These are phyloP conservation scores for Diaporthe ampelina DNA, from an alignment of 2,329 filamentous ascomycete genomes.

Conservation along the genomic window DNA sequence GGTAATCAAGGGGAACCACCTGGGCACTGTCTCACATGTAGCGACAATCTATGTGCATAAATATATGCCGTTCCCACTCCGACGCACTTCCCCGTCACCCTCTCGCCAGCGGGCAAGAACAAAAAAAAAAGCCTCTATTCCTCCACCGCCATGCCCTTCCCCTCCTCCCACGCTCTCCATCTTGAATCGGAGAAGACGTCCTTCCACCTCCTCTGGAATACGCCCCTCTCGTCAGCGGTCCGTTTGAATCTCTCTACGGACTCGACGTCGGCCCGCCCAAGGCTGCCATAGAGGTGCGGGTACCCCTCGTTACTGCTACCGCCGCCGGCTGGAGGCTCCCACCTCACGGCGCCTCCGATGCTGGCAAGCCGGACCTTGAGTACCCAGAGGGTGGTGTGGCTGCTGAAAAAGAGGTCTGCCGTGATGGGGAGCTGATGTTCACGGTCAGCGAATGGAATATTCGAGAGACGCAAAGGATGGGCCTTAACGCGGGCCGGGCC, in stretches of 20 bases:
- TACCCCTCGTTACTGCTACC: slow-evolving; percentile 57
- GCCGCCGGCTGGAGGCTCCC: slow-evolving; percentile 61
- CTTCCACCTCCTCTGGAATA: slow-evolving; percentile 56
- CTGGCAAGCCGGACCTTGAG: slow-evolving; percentile 66
- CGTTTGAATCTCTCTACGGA: slow-evolving; percentile 61
- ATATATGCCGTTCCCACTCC: background rate
- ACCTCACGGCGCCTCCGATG: slow-evolving; percentile 61
- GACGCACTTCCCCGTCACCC: background rate
- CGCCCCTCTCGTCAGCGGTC: slow-evolving; percentile 52
- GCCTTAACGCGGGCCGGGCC: background rate
- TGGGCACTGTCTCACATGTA: background rate
- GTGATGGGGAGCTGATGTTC: slow-evolving; percentile 58
- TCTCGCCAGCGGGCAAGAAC: background rate
- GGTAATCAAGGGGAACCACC: background rate
- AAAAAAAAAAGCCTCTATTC: background rate
- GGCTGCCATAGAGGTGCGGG: slow-evolving; percentile 71
- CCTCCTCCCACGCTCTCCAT: slow-evolving; percentile 56
- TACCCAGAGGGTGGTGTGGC: slow-evolving; percentile 59
- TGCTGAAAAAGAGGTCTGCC: slow-evolving; percentile 59
- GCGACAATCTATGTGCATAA: background rate
- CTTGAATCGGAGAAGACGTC: slow-evolving; percentile 55
- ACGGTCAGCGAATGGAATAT: background rate
- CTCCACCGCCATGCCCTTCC: slow-evolving; percentile 13
- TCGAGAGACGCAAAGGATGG: background rate
- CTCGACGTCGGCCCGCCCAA: slow-evolving; percentile 67